Conservation (phyloP, 169 alveolate genomes). For the Plasmodium ovale region DNA sequence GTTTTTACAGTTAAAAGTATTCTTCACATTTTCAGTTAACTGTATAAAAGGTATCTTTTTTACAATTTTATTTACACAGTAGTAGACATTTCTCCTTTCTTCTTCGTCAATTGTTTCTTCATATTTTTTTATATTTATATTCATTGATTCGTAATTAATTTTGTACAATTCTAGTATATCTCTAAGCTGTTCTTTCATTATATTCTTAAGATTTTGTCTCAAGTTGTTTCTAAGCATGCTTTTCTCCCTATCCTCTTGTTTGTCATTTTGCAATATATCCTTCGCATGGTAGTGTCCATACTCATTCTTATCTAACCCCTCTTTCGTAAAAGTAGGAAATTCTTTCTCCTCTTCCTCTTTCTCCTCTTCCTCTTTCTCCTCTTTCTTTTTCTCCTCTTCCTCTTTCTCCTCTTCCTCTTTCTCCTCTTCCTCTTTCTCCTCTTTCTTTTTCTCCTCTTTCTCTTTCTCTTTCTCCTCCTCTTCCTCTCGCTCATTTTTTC, state of each 20-base stretch:
- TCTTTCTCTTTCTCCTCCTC: background rate
- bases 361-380: too few relatives aligned
- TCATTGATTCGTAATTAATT: constrained; percentile 60
- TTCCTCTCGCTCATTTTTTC: background rate
- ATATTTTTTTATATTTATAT: constrained; percentile 67
- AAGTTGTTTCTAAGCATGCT: background rate
- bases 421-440: background rate
- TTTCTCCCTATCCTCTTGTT: background rate
- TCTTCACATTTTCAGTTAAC: constrained; percentile 57
- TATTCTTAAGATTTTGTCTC: constrained; percentile 10
- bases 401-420: background rate
- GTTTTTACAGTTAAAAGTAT: constrained; percentile 68
- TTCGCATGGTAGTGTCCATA: too few relatives aligned
- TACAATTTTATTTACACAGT: constrained; percentile 35
- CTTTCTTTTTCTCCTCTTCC: too few relatives aligned
- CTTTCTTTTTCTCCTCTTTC: background rate
- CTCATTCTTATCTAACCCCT: too few relatives aligned
- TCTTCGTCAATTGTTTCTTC: constrained; percentile 47
- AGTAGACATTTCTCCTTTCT: constrained; percentile 34
- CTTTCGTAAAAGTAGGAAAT: too few relatives aligned
- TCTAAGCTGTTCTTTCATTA: constrained; percentile 47
- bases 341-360: too few relatives aligned
- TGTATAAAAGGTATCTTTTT: constrained; percentile 54
- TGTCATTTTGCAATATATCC: background rate
- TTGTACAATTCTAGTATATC: constrained; percentile 43